Evolutionary conservation across 768 basidiomycete genomes (phyloP), one percentile per base, ranked within the genome.

Genomic region (Podaxis sp.): DNA sequence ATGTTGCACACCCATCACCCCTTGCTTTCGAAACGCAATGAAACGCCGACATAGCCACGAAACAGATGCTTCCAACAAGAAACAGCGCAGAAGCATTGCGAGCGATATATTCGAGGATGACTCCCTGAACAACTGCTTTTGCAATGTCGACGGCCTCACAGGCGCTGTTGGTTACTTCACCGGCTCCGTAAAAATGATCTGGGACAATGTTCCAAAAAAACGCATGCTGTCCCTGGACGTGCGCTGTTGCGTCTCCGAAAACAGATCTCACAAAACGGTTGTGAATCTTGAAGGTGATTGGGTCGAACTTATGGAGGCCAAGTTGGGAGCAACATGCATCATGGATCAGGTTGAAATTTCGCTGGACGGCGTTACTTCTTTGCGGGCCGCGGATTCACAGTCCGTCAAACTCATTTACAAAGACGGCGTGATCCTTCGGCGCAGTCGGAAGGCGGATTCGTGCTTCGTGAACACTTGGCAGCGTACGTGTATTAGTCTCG

Each of bases 381-480:
- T 50, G 8, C n/a, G 48, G 20, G 20, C 53, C 11, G 6, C 38
- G 44, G 48, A 33, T 5, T 4, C 20, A 17, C 56, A 56, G 20
- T 20, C 48, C 46, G 2, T 33, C 46, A 62, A 62, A 51, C 70
- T 24, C 44, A 68, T 52, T 56, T 74, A 26, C 20, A 66, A 58
- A 67, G 71, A 69, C 56, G 65, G 41, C 62, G 52, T 56, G 44
- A 30, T 28, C 64, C 66, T 38, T 48, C 65, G 8, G 58, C 63
- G 24, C 58, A 67, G 15, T 2, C 30, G 61, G 33, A 28, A 51
- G 20, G 48, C 30, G 48, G 54, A 50, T 10, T 50, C 26, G 17
- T 67, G 62, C 20, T 62, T 61, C 15, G 58, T 75, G 22, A 73
- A 75, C 62, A 73, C 72, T 51, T 75, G 73, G 73, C 56, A 63